These are phyloP conservation scores for Verbena officinalis DNA, from an alignment of 257 asterid species.

Conservation along the genomic window DNA sequence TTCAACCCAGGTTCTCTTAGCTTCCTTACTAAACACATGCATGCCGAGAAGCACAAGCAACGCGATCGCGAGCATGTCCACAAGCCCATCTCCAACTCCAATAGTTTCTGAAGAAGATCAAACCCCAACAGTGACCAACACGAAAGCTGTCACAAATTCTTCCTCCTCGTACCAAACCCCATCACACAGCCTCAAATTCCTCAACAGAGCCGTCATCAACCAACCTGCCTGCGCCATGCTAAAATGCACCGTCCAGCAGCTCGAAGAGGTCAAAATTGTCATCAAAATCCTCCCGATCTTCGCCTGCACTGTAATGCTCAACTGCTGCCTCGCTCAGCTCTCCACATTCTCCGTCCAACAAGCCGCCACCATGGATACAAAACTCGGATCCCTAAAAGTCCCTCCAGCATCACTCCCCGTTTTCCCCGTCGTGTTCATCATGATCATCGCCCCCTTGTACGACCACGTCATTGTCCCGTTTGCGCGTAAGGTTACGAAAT, in stretches of 20 bases:
- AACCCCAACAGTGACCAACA: background rate
- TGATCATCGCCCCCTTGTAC: slow-evolving; percentile 76
- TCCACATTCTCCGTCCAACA: slow-evolving; percentile 93
- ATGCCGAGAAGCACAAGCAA: slow-evolving; percentile 50
- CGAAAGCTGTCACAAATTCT: background rate
- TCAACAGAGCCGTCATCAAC: slow-evolving; percentile 50
- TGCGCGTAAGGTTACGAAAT: slow-evolving; percentile 52
- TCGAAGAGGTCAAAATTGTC: slow-evolving; percentile 83
- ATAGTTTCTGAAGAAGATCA: slow-evolving; percentile 18
- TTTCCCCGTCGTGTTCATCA: slow-evolving; percentile 84
- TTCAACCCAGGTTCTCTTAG: slow-evolving; percentile 46
- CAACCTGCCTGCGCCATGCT: slow-evolving; percentile 35
- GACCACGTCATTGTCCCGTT: slow-evolving; percentile 77
- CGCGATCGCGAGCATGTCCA: slow-evolving; percentile 48
- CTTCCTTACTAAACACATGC: slow-evolving; percentile 46
- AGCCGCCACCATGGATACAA: slow-evolving; percentile 91
- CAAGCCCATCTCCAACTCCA: slow-evolving; percentile 49
- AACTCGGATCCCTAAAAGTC: slow-evolving; percentile 63
- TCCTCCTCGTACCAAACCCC: slow-evolving; percentile 36
- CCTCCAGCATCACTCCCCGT: slow-evolving; percentile 95
- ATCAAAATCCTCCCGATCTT: slow-evolving; percentile 79
- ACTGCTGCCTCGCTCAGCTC: slow-evolving; percentile 89
- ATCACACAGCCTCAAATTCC: slow-evolving; percentile 53
- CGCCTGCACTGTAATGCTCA: slow-evolving; percentile 81
- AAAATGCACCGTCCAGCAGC: slow-evolving; percentile 59